Evolutionary conservation across 768 basidiomycete genomes (phyloP), one percentile per base, ranked within the genome.

Genomic region (Suillus tomentosus): DNA sequence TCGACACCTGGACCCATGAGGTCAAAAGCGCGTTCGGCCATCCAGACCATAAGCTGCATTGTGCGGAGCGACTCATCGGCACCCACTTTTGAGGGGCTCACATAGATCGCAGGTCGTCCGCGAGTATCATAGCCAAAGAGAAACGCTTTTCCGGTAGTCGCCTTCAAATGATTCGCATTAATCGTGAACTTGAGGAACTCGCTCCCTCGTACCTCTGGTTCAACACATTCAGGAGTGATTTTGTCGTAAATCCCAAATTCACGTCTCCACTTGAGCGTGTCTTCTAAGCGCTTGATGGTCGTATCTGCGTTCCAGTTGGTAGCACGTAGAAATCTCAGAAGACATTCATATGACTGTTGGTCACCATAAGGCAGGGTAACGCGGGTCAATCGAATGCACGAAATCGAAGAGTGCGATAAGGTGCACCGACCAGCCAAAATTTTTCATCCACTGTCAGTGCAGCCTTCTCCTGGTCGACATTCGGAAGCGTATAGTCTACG

Each of bases 1-100:
- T 95, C 94, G 40, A 95, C 87, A 27, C 91, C 92, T 22, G 90
- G 87, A 14, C 82, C 85, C 87, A 93, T 91, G 61, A 94, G 79
- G 68, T 95, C 91, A 31, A 90, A 79, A n/a, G 82, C 78, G 1
- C 90, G 84, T 73, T 96, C 94, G 37, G 95, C 74, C 78, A 88
- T 82, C 86, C 88, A 96, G n/a, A 94, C 84, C 2, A 83, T 81
- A 68, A 83, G 89, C 55, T 92, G 84, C 54, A 94, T 82, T 76
- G 94, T 93, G 19, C 87, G 81, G 2, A 79, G 79, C 4, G 82
- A 73, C 66, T 88, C 90, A 4, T 84, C 82, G 1, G 92, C 94
- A 74, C 94, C 94, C 74, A 95, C 91, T 22, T 86, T 86, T 70
- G 80, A 82, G 5, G 86, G 86, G 53, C 78, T 78, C 80, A 94